Conservation (phyloP, 2,329 filamentous ascomycete genomes). For the Colletotrichum sp. region DNA sequence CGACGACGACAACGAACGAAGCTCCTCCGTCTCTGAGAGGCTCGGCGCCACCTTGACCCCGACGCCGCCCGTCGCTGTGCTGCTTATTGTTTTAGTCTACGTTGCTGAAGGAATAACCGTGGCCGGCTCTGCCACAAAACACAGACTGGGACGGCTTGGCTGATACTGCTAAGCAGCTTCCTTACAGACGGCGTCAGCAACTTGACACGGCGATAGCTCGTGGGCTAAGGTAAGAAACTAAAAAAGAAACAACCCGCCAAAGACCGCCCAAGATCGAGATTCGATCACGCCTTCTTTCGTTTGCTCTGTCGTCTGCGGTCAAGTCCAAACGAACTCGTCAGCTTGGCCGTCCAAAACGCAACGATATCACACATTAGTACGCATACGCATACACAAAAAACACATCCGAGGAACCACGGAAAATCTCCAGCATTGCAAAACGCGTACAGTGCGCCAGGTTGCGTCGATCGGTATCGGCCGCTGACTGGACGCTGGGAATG, state of each 20-base stretch:
- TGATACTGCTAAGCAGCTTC: constrained; percentile 1
- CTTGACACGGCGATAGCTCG: not conserved
- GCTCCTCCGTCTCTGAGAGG: not conserved
- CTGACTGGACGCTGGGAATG: not conserved
- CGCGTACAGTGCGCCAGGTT: not conserved
- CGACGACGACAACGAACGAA: not conserved
- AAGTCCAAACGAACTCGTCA: not conserved
- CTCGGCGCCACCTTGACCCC: constrained; percentile 6
- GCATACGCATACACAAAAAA: not conserved
- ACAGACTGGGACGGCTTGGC: constrained; percentile 3
- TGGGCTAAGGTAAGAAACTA: not conserved
- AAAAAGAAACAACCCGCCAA: not conserved
- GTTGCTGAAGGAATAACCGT: not conserved
- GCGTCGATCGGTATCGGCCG: not conserved
- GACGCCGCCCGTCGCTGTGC: not conserved
- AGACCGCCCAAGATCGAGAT: not conserved
- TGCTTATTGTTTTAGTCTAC: not conserved
- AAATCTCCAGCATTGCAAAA: not conserved
- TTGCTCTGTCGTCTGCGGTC: not conserved
- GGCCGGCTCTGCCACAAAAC: not conserved
- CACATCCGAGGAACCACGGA: not conserved
- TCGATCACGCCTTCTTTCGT: not conserved
- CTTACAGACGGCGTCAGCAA: not conserved
- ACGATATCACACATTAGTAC: not conserved
- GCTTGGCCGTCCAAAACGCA: not conserved